Conservation (phyloP, 139 green algal genomes). For the Trebouxia sp. region DNA sequence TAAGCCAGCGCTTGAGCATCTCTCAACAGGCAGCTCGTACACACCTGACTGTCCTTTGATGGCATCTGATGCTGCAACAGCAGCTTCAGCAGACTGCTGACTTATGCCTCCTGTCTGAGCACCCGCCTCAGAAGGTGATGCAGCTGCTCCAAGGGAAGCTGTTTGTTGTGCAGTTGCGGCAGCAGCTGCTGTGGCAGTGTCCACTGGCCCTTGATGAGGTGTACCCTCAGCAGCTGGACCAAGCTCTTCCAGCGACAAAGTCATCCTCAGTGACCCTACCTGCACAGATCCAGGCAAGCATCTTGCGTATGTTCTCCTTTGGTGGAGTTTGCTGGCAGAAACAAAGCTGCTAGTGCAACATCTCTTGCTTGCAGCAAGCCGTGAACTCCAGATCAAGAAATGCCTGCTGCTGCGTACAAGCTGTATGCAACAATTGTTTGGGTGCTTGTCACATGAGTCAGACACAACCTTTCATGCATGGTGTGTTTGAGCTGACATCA, state of each 20-base stretch:
- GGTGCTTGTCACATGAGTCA: no score
- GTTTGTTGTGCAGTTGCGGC: not conserved
- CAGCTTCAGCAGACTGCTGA: not conserved
- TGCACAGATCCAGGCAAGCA: conserved; percentile 14
- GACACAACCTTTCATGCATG: no score
- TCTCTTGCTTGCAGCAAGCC: not conserved
- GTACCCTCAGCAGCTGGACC: conserved; percentile 27
- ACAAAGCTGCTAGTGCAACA: not conserved
- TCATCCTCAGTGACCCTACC: conserved; percentile 37
- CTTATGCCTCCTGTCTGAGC: not conserved
- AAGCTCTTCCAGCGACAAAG: conserved; percentile 42
- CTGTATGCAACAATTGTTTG: no score
- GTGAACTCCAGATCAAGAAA: no score
- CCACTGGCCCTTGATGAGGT: not conserved
- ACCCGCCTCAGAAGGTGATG: not conserved
- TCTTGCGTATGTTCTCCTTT: not conserved
- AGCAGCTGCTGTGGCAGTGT: conserved; percentile 19
- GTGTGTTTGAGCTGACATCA: no score
- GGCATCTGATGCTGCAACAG: not conserved
- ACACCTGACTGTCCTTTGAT: no score
- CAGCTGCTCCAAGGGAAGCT: conserved; percentile 7
- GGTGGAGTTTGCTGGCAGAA: not conserved
- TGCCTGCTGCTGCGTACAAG: no score
- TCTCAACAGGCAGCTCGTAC: no score
- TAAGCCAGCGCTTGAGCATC: no score